These are phyloP conservation scores for Aphanomyces astaci DNA, from an alignment of 352 stramenopile species.

Conservation along the genomic window DNA sequence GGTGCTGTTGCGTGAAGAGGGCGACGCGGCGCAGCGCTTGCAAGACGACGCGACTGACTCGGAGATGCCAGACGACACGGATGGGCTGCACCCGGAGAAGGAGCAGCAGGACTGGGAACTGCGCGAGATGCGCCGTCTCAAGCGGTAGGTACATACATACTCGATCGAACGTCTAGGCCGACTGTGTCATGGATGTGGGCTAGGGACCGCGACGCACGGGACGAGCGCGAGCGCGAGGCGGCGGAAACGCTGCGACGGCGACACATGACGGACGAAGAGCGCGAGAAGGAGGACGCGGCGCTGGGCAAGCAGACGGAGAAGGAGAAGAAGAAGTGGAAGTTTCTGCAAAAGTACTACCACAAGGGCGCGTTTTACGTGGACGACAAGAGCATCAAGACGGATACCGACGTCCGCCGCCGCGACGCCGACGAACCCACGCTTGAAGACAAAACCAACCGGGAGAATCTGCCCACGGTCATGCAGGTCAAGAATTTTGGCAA, in stretches of 20 bases:
- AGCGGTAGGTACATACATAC: conserved; percentile 40
- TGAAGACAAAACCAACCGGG: conserved; percentile 91
- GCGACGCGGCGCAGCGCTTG: conserved; percentile 30
- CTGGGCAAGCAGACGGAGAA: conserved; percentile 73
- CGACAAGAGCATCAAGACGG: conserved; percentile 81
- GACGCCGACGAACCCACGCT: conserved; percentile 86
- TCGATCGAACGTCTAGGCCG: conserved; percentile 5
- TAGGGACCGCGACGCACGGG: conserved; percentile 76
- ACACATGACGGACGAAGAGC: conserved; percentile 96
- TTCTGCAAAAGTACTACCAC: conserved; percentile 98
- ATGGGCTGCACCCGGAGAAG: conserved; percentile 80
- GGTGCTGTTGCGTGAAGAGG: conserved; percentile 60
- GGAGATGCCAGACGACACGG: conserved; percentile 86
- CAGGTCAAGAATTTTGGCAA: conserved; percentile 98
- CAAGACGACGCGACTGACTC: conserved; percentile 48
- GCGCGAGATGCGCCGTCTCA: conserved; percentile 89
- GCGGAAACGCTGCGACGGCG: conserved; percentile 80
- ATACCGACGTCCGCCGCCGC: conserved; percentile 87
- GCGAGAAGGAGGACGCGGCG: conserved; percentile 80
- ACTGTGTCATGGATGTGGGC: not conserved
- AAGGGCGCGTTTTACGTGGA: conserved; percentile 98
- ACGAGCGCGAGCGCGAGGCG: conserved; percentile 72
- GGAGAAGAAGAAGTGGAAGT: conserved; percentile 86
- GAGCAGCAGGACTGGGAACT: conserved; percentile 92
- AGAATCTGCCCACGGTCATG: conserved; percentile 92